Evolutionary conservation across 345 rosid genomes (phyloP).

Genomic region (Clausena lansium): DNA sequence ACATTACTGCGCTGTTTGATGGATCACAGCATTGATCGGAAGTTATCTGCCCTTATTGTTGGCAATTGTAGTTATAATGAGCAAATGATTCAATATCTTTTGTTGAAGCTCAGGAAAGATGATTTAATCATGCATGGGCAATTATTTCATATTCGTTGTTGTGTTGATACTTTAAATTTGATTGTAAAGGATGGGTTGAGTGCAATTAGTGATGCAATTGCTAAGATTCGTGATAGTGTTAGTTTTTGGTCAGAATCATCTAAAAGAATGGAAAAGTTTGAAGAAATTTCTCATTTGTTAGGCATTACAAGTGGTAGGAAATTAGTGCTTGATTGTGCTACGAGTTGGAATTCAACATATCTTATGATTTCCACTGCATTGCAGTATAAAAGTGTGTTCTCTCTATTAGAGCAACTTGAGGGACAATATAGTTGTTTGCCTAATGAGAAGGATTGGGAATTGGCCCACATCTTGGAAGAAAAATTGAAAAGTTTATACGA

Average conservation of each 20-base stretch:
- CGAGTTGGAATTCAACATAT: not conserved
- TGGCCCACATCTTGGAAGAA: not conserved
- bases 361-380: not conserved
- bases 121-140: not conserved
- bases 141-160: not conserved
- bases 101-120: not conserved
- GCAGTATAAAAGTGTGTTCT: not conserved
- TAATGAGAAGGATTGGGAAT: slow-evolving; percentile 5
- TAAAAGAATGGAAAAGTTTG: slow-evolving; percentile 3
- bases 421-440: not conserved
- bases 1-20: not conserved
- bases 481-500: not conserved
- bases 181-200: not conserved
- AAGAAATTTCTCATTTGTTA: not conserved
- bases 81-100: not conserved
- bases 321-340: not conserved
- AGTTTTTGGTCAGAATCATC: not conserved
- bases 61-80: slow-evolving; percentile 5
- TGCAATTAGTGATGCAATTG: not conserved
- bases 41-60: not conserved
- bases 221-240: not conserved
- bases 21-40: not conserved
- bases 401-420: not conserved
- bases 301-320: not conserved
- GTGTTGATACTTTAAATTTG: not conserved